Evolutionary conservation across 306 rosid species (phyloP), one percentile per base, ranked within the genome.

Genomic region (Astragalus glycyphyllos): DNA sequence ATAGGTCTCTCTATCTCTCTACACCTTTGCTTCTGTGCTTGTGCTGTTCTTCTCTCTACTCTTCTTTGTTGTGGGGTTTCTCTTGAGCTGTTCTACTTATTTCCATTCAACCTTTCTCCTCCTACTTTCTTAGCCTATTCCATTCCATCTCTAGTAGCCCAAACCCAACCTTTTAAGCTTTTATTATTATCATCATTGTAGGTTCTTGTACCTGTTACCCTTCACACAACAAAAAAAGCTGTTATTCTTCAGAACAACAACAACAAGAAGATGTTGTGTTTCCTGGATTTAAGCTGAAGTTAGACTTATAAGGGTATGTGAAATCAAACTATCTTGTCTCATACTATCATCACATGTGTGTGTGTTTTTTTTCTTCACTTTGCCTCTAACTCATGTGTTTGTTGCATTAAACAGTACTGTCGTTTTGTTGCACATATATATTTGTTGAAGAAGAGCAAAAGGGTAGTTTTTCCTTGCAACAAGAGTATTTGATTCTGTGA

Each of bases 241-340:
- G 14, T 42, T 17, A 2, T 69, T 75, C 68, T 65, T 57, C 29
- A 26, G 35, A 17, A 68, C 44, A 20, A 0, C 23, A 20, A 20
- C 15, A 53, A 0, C 23, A 20, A 20, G n/a, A 53, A 53, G 13
- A 63, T 58, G 77, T 64, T 76, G 82, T 71, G 13, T 69, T 72
- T 71, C 62, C 58, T 59, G 35, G 68, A 64, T 58, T 45, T 84
- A 58, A 71, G 72, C 77, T 80, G 67, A 65, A 80, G 82, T 55
- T 85, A 55, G 74, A 47, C n/a, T 8, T 29, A 5, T 23, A 20
- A 68, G 45, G 20, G 82, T 76, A 13, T 34, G 55, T 8, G 2
- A 60, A 20, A 47, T 48, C 41, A 47, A 34, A 13, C 31, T 23
- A 57, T 32, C 10, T 50, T 41, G 38, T 51, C 13, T 11, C 2